These are phyloP conservation scores for Malbranchea zuffiana DNA, from an alignment of 2,329 filamentous ascomycete genomes.

Conservation along the genomic window DNA sequence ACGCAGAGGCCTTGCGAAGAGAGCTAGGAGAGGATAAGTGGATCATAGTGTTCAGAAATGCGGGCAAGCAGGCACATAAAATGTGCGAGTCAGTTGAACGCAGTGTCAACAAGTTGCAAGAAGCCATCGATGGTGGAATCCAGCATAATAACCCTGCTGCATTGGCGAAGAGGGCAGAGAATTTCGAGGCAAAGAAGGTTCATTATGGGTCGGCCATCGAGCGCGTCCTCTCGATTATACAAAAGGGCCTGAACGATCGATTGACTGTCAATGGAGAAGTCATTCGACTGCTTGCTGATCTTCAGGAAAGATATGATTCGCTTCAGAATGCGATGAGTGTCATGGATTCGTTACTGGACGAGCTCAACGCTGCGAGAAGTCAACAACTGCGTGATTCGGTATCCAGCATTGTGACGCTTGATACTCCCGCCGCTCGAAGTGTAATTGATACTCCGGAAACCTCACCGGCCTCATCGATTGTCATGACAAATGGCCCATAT, in stretches of 20 bases:
- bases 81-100: constrained; percentile 94
- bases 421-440: constrained; percentile 60
- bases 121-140: constrained; percentile 63
- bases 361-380: constrained; percentile 49
- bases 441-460: constrained; percentile 60
- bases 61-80: constrained; percentile 81
- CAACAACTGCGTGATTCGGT: constrained; percentile 84
- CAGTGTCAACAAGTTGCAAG: constrained; percentile 69
- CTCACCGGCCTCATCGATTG: constrained; percentile 57
- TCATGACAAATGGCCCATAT: constrained; percentile 42
- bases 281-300: constrained; percentile 70
- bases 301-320: constrained; percentile 69
- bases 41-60: constrained; percentile 90
- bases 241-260: constrained; percentile 90
- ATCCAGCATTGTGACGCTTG: constrained; percentile 79
- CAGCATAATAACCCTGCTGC: constrained; percentile 60
- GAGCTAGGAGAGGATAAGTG: constrained; percentile 92
- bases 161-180: constrained; percentile 76
- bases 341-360: constrained; percentile 64
- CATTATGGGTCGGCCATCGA: constrained; percentile 93
- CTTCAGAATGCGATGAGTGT: constrained; percentile 67
- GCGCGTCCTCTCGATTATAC: constrained; percentile 80
- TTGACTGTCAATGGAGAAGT: constrained; percentile 95
- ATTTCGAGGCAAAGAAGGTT: constrained; percentile 85
- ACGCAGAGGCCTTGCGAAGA: constrained; percentile 77